phyloP scores from a whole-genome alignment of 768 basidiomycete species.

The Agrocybe pediades region DNA sequence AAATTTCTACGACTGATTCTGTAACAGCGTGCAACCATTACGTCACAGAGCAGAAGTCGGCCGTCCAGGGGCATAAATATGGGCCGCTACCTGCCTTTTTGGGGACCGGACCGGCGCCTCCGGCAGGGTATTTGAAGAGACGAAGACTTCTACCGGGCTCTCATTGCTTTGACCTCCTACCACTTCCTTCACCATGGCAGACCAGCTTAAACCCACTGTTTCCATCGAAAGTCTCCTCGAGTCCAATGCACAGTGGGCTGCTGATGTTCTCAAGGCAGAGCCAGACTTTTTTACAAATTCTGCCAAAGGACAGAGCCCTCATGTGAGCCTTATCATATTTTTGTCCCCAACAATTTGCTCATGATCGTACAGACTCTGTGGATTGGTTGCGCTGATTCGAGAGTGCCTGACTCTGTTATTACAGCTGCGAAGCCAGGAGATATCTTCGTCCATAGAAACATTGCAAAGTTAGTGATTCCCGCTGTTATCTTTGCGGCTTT shows the following conservation, averaged over 20 bases:
- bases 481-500: neutral
- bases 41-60: neutral
- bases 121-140: neutral
- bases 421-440: slow-evolving; percentile 74
- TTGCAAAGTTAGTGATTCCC: slow-evolving; percentile 69
- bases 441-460: slow-evolving; percentile 83
- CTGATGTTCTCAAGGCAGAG: slow-evolving; percentile 51
- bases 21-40: too few species aligned
- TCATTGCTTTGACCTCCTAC: neutral
- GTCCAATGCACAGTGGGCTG: slow-evolving; percentile 72
- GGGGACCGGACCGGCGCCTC: neutral
- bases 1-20: neutral
- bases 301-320: slow-evolving; percentile 67
- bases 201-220: slow-evolving; percentile 9
- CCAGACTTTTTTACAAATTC: slow-evolving; percentile 64
- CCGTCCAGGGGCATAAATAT: neutral
- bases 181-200: neutral
- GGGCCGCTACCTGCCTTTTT: neutral
- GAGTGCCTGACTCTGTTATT: slow-evolving; percentile 80
- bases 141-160: slow-evolving; percentile 5
- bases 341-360: slow-evolving; percentile 1
- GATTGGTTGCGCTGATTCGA: slow-evolving; percentile 84
- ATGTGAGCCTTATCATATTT: slow-evolving; percentile 41
- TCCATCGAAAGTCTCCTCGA: slow-evolving; percentile 33
- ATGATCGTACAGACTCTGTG: slow-evolving; percentile 57